Base-by-base conservation (phyloP, 2,329 filamentous ascomycete genomes). In the Seiridium cupressi region DNA sequence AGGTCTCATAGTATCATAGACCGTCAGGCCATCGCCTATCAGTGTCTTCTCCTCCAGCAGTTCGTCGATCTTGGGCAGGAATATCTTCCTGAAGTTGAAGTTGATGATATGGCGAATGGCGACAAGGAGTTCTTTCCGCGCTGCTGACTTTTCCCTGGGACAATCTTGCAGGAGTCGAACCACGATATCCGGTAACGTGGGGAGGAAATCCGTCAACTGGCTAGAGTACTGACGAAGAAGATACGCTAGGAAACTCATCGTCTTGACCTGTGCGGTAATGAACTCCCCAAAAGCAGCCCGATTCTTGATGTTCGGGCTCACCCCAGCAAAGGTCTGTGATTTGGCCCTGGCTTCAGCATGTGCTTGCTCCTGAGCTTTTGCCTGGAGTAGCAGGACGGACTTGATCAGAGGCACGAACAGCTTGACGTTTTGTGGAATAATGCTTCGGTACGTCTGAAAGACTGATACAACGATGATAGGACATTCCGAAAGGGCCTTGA, bases 91-190 rank as follows among this genome's bases (percentile, higher is more conserved):
- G 68, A 97, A 98, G 72, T 98, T 98, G 77, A 98, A 98, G 76
- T 98, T 99, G 75, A 99, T 97, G 68, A 99, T 97, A 71, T 99
- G 96, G 31, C 96, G 86, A 61, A 99, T 97, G 0, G 95, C 96
- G 57, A 99, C 95, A 48, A 99, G 79, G 26, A 99, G 81, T 74
- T 99, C 95, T 73, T 99, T 99, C 18, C 96, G 85, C 1, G 94
- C 92, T 3, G 90, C 90, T 0, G 94, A 97, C 71, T 97, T 97
- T 76, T 98, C 95, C 55, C 94, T 84, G 0, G 95, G 95, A 61
- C 95, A 98, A 71, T 99, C 95, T 70, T 96, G 92, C 51, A 99
- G 80, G 51, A 99, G 78, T 5, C 95, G 87, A 5, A 99, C 92
- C 3, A 98, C 92, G 44, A 98, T 94, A 40, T 90, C 89, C 0